Percentiles rank a stretch among this genome's conserved stretches.
Conservation (phyloP, 2,329 filamentous ascomycete genomes). For the Plenodomus biglobosus region DNA sequence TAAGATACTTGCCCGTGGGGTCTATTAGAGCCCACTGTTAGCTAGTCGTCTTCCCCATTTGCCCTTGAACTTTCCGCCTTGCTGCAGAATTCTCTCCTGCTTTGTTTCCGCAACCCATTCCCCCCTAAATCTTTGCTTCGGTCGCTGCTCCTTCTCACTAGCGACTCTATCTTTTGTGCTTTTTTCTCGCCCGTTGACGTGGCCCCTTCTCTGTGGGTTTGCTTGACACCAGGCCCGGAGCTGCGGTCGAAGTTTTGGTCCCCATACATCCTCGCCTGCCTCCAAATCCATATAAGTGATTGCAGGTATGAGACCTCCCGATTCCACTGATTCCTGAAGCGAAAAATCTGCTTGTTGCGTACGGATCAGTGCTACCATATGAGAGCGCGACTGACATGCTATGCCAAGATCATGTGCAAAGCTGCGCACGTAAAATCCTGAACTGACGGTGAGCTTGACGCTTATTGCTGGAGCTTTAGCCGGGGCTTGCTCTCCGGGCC, state of each 20-base stretch:
- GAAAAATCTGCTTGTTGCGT: slow-evolving; percentile 30
- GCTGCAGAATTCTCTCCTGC: slow-evolving; percentile 33
- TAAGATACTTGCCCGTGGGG: too few relatives aligned
- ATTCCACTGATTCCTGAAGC: slow-evolving; percentile 3
- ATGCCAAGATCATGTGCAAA: slow-evolving; percentile 37
- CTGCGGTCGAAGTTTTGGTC: slow-evolving; percentile 19
- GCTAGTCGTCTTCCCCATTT: slow-evolving; percentile 23
- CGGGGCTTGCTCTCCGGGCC: slow-evolving; percentile 9
- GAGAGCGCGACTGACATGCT: slow-evolving; percentile 23
- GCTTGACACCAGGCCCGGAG: slow-evolving; percentile 27
- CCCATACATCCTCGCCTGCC: slow-evolving; percentile 28
- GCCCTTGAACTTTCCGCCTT: slow-evolving; percentile 30
- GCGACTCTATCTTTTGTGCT: slow-evolving; percentile 14
- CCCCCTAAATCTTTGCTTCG: slow-evolving; percentile 32
- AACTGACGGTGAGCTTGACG: slow-evolving; percentile 28
- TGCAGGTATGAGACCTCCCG: slow-evolving; percentile 7
- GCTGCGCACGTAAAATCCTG: slow-evolving; percentile 39
- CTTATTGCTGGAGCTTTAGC: slow-evolving; percentile 22
- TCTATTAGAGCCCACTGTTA: background rate
- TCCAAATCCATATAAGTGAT: slow-evolving; percentile 28
- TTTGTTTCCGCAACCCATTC: slow-evolving; percentile 32
- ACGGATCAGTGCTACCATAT: slow-evolving; percentile 29
- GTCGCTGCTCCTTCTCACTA: slow-evolving; percentile 12
- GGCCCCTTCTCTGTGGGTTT: slow-evolving; percentile 16
- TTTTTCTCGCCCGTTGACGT: slow-evolving; percentile 24